These are phyloP conservation scores for Penicillium daleae DNA, from an alignment of 495 filamentous ascomycete species.

Conservation along the genomic window DNA sequence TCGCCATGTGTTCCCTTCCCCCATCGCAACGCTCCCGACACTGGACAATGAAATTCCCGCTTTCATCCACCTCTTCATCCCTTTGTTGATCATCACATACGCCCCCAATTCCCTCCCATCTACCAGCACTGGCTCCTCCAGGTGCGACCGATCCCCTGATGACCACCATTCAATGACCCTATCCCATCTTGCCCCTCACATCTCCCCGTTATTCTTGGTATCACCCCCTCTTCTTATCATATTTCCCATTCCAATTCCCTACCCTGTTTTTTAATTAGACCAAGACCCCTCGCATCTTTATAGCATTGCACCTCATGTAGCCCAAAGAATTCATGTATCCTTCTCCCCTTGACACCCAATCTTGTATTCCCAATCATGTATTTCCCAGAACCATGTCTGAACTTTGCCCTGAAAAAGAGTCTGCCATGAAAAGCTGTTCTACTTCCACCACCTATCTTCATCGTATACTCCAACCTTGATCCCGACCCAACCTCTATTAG, in stretches of 20 bases:
- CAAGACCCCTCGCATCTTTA: constrained; percentile 36
- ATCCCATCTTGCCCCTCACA: constrained; percentile 41
- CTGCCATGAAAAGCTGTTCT: constrained; percentile 41
- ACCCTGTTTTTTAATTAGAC: constrained; percentile 51
- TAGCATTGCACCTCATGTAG: constrained; percentile 53
- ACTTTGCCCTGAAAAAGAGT: constrained; percentile 34
- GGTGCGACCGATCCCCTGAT: constrained; percentile 24
- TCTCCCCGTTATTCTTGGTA: constrained; percentile 30
- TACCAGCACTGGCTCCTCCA: constrained; percentile 11
- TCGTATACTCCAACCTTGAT: constrained; percentile 36
- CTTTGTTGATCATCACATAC: constrained; percentile 15
- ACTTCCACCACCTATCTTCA: constrained; percentile 23
- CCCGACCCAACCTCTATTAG: constrained; percentile 6
- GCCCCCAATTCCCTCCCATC: constrained; percentile 14
- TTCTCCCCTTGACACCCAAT: constrained; percentile 14
- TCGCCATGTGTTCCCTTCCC: constrained; percentile 18
- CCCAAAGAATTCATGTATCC: constrained; percentile 56
- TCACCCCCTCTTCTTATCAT: constrained; percentile 23
- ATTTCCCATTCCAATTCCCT: constrained; percentile 25
- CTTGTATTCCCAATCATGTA: constrained; percentile 28
- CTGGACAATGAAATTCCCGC: constrained; percentile 12
- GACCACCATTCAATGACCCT: constrained; percentile 30
- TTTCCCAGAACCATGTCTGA: constrained; percentile 26
- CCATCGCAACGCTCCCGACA: constrained; percentile 13
- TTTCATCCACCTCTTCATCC: constrained; percentile 10